phyloP scores from a whole-genome alignment of 148 eudicot genomes.

The Linanthus parryae region DNA sequence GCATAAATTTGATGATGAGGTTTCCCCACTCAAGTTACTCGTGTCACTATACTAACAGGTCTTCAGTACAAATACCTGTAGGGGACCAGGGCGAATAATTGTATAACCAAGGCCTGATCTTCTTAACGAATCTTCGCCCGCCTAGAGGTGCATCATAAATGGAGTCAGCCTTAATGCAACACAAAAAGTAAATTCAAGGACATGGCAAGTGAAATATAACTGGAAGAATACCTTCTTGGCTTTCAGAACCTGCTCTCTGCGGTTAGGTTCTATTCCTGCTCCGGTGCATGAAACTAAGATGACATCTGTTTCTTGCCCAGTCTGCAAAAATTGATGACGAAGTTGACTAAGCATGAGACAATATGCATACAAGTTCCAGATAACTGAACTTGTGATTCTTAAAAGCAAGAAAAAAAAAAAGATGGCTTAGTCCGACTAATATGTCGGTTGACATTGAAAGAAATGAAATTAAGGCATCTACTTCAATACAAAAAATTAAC shows the following conservation, averaged over 20 bases:
- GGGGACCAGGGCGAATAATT: conserved; percentile 90
- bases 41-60: background rate
- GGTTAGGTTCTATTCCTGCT: conserved; percentile 59
- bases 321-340: conserved; percentile 35
- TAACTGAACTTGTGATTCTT: too few species aligned
- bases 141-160: conserved; percentile 33
- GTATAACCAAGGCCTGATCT: conserved; percentile 97
- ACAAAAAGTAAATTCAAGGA: background rate
- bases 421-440: too few species aligned
- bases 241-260: conserved; percentile 87
- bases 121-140: conserved; percentile 92
- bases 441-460: too few species aligned
- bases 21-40: conserved; percentile 2
- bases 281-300: conserved; percentile 96
- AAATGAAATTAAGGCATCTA: too few species aligned
- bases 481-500: too few species aligned
- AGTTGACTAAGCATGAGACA: background rate
- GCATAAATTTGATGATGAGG: background rate
- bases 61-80: conserved; percentile 42
- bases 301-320: conserved; percentile 97
- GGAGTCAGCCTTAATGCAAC: conserved; percentile 1
- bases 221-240: conserved; percentile 70
- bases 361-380: background rate
- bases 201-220: background rate
- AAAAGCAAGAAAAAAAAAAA: too few species aligned